Conservation (phyloP, 2,329 filamentous ascomycete species). For the Exophiala oligosperma region DNA sequence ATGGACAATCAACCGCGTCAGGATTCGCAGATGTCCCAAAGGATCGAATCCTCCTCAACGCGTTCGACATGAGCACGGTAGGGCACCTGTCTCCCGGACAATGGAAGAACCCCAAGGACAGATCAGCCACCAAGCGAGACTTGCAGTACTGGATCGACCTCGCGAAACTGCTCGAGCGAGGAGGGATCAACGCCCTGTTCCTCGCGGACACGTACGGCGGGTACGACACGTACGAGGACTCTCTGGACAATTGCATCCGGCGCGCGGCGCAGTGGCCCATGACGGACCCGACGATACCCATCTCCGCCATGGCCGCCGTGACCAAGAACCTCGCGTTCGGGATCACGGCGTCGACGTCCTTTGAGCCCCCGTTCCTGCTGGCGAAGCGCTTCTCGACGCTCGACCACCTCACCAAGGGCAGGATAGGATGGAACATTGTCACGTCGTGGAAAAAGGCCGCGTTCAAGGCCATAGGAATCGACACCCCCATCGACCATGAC, state of each 20-base stretch:
- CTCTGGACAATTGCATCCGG: conserved; percentile 61
- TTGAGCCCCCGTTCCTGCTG: conserved; percentile 62
- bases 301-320: conserved; percentile 66
- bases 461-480: conserved; percentile 62
- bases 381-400: conserved; percentile 64
- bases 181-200: conserved; percentile 62
- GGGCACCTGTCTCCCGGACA: conserved; percentile 66
- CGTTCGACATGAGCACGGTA: conserved; percentile 66
- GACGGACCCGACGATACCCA: conserved; percentile 64
- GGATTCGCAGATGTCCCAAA: conserved; percentile 31
- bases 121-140: conserved; percentile 58
- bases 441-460: conserved; percentile 64
- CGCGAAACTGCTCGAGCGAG: conserved; percentile 56
- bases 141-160: conserved; percentile 58
- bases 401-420: conserved; percentile 61
- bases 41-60: conserved; percentile 62
- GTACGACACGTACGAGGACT: conserved; percentile 41
- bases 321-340: conserved; percentile 64
- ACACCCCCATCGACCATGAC: conserved; percentile 60
- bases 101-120: conserved; percentile 67
- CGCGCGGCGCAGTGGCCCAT: conserved; percentile 65
- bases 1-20: background rate
- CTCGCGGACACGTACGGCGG: conserved; percentile 60
- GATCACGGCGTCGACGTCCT: conserved; percentile 64
- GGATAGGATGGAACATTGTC: conserved; percentile 68